Evolutionary conservation across 2,329 filamentous ascomycete species (phyloP), one percentile per base, ranked within the genome.

Genomic region (Colletotrichum costaricense): DNA sequence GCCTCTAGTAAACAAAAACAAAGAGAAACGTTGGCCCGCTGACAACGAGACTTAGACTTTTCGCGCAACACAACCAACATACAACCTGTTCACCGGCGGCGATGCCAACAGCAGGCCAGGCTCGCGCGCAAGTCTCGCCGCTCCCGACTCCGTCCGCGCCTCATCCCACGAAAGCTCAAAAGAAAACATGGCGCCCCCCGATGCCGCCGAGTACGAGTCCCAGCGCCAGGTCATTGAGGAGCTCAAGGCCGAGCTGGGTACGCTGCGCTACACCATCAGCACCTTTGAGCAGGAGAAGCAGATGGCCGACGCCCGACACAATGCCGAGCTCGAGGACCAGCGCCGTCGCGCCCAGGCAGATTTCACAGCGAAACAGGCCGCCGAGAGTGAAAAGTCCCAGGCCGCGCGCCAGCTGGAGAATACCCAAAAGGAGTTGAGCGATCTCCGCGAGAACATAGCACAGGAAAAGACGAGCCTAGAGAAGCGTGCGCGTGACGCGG

Each of bases 271-370:
- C 84, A 94, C 96, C 72, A 88, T 98, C 76, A 94, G 95, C 78
- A 96, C 94, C 22, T 86, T 94, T 66, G 95, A 96, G 78, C 94
- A 98, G 77, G 96, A 98, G 79, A 93, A 94, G 77, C 95, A 97
- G 71, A 89, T 98, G 78, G 87, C 92, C 60, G 88, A 91, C 11
- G 87, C 98, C 19, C 92, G 94, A 74, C 93, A 97, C 77, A 93
- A 95, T 76, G 93, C 94, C 78, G 96, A 98, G 78, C 82, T 98
- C 26, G 91, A 96, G 74, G 95, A 97, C 69, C 88, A 93, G 2
- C 92, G 94, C 76, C 88, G 92, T 60, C 93, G 93, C 75, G 93
- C 94, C n/a, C 95, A 98, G 78, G 92, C 94, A 9, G 95, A 98
- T 79, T 95, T 94, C 79, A 93, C 94, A 78, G 87, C 87, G 57